Evolutionary conservation across 805 yeast genomes (phyloP).

Genomic region (Schizosaccharomyces pombe): ASM294v3 CU329670.1:770501-771000

Average conservation of each 20-base stretch:
- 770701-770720: not conserved
- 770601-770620: too few species aligned
- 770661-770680: not conserved
- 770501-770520: not conserved
- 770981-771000: not conserved
- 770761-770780: slow-evolving; percentile 2
- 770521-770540: not conserved
- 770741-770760: not conserved
- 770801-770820: not conserved
- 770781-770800: not conserved
- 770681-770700: not conserved
- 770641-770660: not conserved
- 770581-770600: too few species aligned
- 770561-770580: too few species aligned
- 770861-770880: too few species aligned
- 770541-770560: not conserved
- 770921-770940: too few species aligned
- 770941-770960: too few species aligned
- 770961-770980: not conserved
- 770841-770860: too few species aligned
- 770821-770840: too few species aligned
- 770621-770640: too few species aligned
- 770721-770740: not conserved
- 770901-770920: too few species aligned
- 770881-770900: too few species aligned